Evolutionary conservation across 2,329 filamentous ascomycete species (phyloP).

Genomic region (Aureobasidium namibiae): DNA sequence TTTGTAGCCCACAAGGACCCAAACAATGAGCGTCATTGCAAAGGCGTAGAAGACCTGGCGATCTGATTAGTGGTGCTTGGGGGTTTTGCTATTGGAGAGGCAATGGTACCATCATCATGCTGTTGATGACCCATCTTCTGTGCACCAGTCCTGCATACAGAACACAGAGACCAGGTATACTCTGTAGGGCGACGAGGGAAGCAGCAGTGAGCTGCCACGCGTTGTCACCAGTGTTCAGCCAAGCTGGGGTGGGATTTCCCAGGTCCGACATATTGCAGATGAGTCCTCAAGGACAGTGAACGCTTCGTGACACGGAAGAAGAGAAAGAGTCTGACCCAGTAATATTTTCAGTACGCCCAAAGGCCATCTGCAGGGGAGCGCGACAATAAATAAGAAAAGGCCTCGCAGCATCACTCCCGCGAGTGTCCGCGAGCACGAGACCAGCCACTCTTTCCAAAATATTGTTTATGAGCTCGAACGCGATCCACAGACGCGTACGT

Average conservation of each 20-base stretch:
- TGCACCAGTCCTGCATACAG: slow-evolving; percentile 43
- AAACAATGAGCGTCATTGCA: slow-evolving; percentile 39
- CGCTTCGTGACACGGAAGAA: not conserved
- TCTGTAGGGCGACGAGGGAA: slow-evolving; percentile 42
- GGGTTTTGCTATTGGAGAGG: not conserved
- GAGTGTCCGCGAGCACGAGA: not conserved
- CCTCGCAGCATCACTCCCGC: not conserved
- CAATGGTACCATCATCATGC: slow-evolving; percentile 38
- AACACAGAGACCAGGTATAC: slow-evolving; percentile 41
- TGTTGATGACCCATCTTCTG: slow-evolving; percentile 32
- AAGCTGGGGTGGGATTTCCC: not conserved
- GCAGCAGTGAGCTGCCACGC: slow-evolving; percentile 46
- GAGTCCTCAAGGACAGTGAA: not conserved
- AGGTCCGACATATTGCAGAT: not conserved
- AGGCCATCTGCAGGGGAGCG: not conserved
- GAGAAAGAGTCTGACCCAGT: not conserved
- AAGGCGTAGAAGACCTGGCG: slow-evolving; percentile 38
- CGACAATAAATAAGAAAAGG: not conserved
- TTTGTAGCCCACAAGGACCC: slow-evolving; percentile 44
- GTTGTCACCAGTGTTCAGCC: slow-evolving; percentile 38
- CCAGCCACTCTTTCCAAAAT: not conserved
- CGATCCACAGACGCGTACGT: not conserved
- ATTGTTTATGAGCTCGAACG: not conserved
- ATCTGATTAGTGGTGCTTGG: not conserved
- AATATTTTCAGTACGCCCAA: not conserved